Percentiles rank a stretch among this genome's conserved stretches.
phyloP scores from a whole-genome alignment of 2,329 filamentous ascomycete genomes.

The Pseudogymnoascus sp. region DNA sequence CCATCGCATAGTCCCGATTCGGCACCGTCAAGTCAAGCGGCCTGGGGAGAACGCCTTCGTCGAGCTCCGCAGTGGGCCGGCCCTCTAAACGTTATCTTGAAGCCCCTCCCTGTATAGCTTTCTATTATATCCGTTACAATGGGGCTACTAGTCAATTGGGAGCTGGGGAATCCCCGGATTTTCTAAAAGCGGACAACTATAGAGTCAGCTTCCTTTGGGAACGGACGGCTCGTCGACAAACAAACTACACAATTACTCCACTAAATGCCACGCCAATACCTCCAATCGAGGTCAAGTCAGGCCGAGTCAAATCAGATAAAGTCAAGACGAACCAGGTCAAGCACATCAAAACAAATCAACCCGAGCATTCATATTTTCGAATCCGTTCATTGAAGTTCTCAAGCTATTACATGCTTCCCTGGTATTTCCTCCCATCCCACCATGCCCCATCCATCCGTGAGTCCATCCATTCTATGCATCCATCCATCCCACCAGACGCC shows the following conservation, averaged over 20 bases:
- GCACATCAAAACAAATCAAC: not conserved
- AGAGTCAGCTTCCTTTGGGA: not conserved
- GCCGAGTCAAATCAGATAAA: not conserved
- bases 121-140: not conserved
- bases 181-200: no score
- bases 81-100: not conserved
- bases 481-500: not conserved
- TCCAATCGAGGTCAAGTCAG: no score
- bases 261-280: no score
- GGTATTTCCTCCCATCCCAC: not conserved
- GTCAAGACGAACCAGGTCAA: not conserved
- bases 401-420: not conserved
- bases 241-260: not conserved
- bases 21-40: not conserved
- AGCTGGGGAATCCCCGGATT: not conserved
- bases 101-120: not conserved
- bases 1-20: not conserved
- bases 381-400: not conserved
- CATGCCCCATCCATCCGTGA: not conserved
- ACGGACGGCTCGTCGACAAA: not conserved
- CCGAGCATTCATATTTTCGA: not conserved
- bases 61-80: not conserved
- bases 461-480: not conserved
- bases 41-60: not conserved
- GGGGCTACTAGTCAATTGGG: not conserved